Percentiles rank a stretch among this genome's conserved stretches.
Evolutionary conservation across 2,329 filamentous ascomycete genomes (phyloP).

Genomic region (Xylaria sp.): DNA sequence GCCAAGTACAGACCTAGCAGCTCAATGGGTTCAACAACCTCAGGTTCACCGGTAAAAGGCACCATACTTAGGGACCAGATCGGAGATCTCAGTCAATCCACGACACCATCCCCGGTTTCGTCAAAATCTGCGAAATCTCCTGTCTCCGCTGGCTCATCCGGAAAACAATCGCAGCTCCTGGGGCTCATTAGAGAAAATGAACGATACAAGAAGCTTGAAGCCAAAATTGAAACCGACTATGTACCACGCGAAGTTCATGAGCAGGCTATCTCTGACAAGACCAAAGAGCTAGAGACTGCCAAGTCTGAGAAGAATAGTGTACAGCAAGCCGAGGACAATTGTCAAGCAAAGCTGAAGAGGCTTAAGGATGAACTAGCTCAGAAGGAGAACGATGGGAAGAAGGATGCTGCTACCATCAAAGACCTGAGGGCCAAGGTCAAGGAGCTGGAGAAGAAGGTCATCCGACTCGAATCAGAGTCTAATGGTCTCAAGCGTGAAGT

Average conservation of each 20-base stretch:
- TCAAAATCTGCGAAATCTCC: not conserved
- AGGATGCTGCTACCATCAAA: constrained; percentile 2
- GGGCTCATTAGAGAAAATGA: not conserved
- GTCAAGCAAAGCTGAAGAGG: not conserved
- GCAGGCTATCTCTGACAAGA: not conserved
- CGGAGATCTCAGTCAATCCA: not conserved
- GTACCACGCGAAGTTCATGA: not conserved
- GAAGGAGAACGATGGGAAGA: not conserved
- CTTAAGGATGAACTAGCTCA: constrained; percentile 1
- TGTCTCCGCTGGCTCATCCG: not conserved
- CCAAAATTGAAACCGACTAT: not conserved
- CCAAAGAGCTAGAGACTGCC: not conserved
- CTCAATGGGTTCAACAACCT: not conserved
- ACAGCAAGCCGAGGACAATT: not conserved
- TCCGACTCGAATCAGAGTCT: not conserved
- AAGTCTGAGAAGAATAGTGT: not conserved
- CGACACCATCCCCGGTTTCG: not conserved
- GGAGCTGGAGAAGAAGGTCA: constrained; percentile 11
- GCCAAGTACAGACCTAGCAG: not conserved
- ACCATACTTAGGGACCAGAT: not conserved
- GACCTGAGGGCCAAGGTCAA: not conserved
- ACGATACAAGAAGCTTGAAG: not conserved
- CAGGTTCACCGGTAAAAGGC: not conserved
- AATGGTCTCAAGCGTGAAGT: not conserved
- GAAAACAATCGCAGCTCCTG: not conserved